Evolutionary conservation across 2,329 filamentous ascomycete genomes (phyloP).

Genomic region (Colletotrichum neosansevieriae): DNA sequence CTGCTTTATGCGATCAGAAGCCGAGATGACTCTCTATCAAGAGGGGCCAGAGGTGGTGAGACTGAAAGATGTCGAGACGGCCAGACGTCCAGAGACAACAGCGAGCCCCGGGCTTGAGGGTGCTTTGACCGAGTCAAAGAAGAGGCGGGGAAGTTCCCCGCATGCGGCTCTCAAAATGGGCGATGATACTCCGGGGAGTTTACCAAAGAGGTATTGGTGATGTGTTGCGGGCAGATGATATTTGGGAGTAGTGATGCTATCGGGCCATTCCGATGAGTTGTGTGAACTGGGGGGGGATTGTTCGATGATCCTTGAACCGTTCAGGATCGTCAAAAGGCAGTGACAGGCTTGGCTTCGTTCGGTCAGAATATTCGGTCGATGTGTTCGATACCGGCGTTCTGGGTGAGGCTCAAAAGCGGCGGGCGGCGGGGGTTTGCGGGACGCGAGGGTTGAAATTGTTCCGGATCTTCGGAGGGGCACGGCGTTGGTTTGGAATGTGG

Average conservation of each 20-base stretch:
- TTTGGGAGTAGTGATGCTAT: constrained; percentile 37
- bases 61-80: background rate
- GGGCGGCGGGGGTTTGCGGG: constrained; percentile 1
- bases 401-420: constrained; percentile 25
- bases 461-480: background rate
- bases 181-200: constrained; percentile 34
- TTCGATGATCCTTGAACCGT: background rate
- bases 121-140: constrained; percentile 43
- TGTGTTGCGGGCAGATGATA: constrained; percentile 14
- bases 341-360: no score
- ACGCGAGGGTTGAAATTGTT: no score
- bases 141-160: constrained; percentile 42
- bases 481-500: background rate
- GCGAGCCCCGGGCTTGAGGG: constrained; percentile 35
- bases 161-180: constrained; percentile 41
- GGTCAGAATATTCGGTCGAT: no score
- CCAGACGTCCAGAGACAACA: constrained; percentile 23
- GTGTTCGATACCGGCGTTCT: constrained; percentile 3
- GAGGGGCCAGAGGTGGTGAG: constrained; percentile 17
- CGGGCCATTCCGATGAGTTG: constrained; percentile 36
- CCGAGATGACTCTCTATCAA: background rate
- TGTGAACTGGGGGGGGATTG: background rate
- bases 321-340: background rate
- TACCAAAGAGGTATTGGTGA: constrained; percentile 40
- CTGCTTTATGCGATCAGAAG: constrained; percentile 9